phyloP scores from a whole-genome alignment of 139 green algal species.

The Tetradesmus lagerheimii region DNA sequence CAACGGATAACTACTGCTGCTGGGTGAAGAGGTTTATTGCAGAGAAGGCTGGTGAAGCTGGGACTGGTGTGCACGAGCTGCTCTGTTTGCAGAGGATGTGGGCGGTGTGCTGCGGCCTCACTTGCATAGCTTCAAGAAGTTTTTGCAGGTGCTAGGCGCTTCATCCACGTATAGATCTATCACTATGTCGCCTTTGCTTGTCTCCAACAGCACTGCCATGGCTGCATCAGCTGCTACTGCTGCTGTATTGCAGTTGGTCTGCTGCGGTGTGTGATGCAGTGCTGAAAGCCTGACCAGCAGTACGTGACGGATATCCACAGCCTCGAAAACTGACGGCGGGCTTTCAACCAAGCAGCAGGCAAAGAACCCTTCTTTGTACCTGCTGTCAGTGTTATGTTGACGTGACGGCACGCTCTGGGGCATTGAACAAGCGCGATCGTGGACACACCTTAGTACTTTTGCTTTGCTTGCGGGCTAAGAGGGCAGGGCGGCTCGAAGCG shows the following conservation, averaged over 20 bases:
- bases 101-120: conserved; percentile 41
- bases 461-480: not conserved
- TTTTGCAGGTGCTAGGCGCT: conserved; percentile 82
- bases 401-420: too few relatives aligned
- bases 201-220: conserved; percentile 98
- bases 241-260: not conserved
- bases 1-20: too few relatives aligned
- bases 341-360: not conserved
- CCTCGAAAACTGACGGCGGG: not conserved
- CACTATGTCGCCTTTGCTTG: conserved; percentile 93
- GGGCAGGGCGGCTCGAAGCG: too few relatives aligned
- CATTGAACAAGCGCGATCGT: not conserved
- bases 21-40: too few relatives aligned
- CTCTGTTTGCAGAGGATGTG: not conserved
- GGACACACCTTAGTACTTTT: not conserved
- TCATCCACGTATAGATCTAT: conserved; percentile 93
- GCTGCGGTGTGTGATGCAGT: too few relatives aligned
- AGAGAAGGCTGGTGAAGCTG: too few relatives aligned
- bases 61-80: not conserved
- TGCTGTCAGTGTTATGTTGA: not conserved
- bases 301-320: too few relatives aligned
- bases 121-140: conserved; percentile 98
- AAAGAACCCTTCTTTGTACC: not conserved
- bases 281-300: too few relatives aligned
- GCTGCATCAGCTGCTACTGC: not conserved